Base-by-base conservation (phyloP, 2,329 filamentous ascomycete species). In the Paecilomyces fulvus region DNA sequence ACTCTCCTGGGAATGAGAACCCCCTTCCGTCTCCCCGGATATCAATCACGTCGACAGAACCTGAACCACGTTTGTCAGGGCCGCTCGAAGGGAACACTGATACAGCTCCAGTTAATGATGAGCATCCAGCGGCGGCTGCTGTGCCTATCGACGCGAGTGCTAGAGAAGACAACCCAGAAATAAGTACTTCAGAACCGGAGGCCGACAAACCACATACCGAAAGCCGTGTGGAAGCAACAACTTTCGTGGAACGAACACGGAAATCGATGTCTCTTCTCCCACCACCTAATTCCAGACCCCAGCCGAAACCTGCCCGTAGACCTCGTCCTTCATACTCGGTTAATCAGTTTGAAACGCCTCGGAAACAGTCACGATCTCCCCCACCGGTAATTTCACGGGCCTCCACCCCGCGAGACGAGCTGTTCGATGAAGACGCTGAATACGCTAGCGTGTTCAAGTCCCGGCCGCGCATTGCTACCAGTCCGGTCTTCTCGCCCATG, bases 371-470 rank as follows among this genome's bases (percentile, higher is more conserved):
- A 49, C 62, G 60, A 52, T 59, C 58, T 48, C 55, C 49, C 28
- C 51, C 58, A 8, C 58, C 48, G 14, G 48, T 30, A 50, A 20
- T 56, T 17, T 68, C 69, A 20, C 60, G 74, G 58, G 73, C 70
- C 21, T 73, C 77, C 3, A 79, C 84, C 1, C 79, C 88, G 8
- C 79, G 81, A 0, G 87, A 92, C 65, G 82, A 86, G 60, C 73
- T 95, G 46, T 85, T 95, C 28, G 80, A 80, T 14, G 80, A 86
- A 55, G 85, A 90, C 61, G 79, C 81, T 3, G 90, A 95, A 58
- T 88, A 90, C 70, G 87, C 88, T 58, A 87, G 86, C 25, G 86
- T 96, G 1, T 96, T 96, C 70, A 89, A 86, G 73, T 92, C 89
- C 60, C 75, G 92, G 61, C 92, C 92, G 0, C 88, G 85, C 70